Evolutionary conservation across 2,329 filamentous ascomycete species (phyloP).

Genomic region (Aspergillus arachidicola): DNA sequence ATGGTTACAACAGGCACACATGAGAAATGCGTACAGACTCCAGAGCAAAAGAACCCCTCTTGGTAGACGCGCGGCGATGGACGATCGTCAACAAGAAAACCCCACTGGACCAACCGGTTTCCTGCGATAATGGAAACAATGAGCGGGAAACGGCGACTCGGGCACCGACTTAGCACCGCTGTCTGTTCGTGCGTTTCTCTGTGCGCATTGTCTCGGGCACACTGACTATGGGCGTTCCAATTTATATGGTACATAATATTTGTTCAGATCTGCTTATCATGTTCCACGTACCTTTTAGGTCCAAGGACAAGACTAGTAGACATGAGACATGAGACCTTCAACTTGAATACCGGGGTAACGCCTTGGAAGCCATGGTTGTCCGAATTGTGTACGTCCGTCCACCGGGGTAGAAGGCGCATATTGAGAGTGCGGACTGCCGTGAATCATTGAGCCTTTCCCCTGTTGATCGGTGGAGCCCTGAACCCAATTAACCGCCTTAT

Average conservation of each 20-base stretch:
- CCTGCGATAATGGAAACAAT: conserved; percentile 11
- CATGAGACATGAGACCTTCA: not conserved
- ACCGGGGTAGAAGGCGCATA: not conserved
- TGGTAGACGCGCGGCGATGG: conserved; percentile 23
- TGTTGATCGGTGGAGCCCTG: conserved; percentile 27
- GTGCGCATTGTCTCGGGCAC: not conserved
- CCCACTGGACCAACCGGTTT: conserved; percentile 13
- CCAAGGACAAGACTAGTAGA: not conserved
- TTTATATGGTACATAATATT: not conserved
- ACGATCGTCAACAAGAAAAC: conserved; percentile 20
- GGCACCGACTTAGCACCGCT: not conserved
- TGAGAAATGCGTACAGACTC: not conserved
- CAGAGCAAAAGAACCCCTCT: not conserved
- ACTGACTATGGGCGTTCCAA: not conserved
- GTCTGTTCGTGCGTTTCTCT: not conserved
- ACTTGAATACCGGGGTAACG: conserved; percentile 8
- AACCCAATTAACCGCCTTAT: conserved; percentile 4
- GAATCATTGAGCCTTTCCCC: conserved; percentile 11
- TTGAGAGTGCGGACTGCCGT: not conserved
- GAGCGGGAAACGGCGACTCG: not conserved
- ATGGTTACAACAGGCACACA: not conserved
- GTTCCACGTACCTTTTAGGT: not conserved
- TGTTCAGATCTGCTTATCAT: not conserved
- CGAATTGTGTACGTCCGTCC: not conserved
- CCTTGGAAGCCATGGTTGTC: not conserved